Percentiles rank a stretch among this genome's conserved stretches.
phyloP scores from a whole-genome alignment of 2,329 filamentous ascomycete genomes.

The Monosporascus sp. region DNA sequence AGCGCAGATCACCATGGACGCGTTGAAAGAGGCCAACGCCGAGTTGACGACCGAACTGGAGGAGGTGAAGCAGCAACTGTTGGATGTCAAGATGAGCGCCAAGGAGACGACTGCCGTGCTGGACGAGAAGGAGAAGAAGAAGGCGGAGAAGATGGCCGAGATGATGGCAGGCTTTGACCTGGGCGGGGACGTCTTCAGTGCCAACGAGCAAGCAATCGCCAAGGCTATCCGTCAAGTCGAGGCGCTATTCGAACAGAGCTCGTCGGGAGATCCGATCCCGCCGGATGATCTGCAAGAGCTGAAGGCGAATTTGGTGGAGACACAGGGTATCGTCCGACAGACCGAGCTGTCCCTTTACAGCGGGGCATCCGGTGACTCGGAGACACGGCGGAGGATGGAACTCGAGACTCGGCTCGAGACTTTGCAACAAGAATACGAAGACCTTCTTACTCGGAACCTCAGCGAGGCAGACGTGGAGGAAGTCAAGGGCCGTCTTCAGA shows the following conservation, averaged over 20 bases:
- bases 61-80: conserved; percentile 90
- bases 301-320: conserved; percentile 74
- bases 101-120: conserved; percentile 86
- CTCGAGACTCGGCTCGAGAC: conserved; percentile 70
- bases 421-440: conserved; percentile 79
- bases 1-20: conserved; percentile 95
- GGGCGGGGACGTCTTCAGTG: conserved; percentile 85
- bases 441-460: conserved; percentile 73
- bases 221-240: conserved; percentile 82
- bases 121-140: conserved; percentile 97
- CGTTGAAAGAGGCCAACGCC: conserved; percentile 88
- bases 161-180: conserved; percentile 99
- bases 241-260: conserved; percentile 68
- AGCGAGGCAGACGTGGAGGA: conserved; percentile 75
- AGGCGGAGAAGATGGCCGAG: conserved; percentile 98
- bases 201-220: conserved; percentile 82
- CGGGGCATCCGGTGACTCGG: conserved; percentile 56
- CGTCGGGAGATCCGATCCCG: conserved; percentile 71
- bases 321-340: conserved; percentile 87
- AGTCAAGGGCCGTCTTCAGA: conserved; percentile 72
- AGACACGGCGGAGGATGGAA: conserved; percentile 65
- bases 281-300: conserved; percentile 77
- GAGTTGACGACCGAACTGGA: conserved; percentile 90
- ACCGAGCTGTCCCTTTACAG: conserved; percentile 82
- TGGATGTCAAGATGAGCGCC: conserved; percentile 94